Evolutionary conservation across 2,329 filamentous ascomycete genomes (phyloP).

Genomic region (Cercospora sp.): DNA sequence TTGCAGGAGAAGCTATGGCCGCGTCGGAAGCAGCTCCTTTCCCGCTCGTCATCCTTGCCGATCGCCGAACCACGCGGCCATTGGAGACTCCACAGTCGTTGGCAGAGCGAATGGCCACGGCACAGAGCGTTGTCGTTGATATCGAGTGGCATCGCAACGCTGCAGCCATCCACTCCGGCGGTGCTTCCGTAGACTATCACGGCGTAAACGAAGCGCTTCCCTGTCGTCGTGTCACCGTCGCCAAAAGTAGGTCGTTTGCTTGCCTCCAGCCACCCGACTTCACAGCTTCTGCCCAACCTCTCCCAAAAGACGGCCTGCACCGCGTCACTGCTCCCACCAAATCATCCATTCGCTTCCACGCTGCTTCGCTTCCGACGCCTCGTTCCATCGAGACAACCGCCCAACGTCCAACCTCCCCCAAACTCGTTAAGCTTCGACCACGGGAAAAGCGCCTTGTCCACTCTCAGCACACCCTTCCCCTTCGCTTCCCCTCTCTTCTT

Average conservation of each 20-base stretch:
- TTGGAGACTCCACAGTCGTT: neutral
- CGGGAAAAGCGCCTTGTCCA: neutral
- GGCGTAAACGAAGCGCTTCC: neutral
- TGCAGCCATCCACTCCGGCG: neutral
- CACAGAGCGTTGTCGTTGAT: neutral
- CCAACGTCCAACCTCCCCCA: slow-evolving; percentile 1
- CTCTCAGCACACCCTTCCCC: slow-evolving; percentile 1
- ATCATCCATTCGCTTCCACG: neutral
- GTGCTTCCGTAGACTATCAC: neutral
- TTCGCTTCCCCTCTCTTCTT: slow-evolving; percentile 2
- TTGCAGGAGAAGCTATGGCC: neutral
- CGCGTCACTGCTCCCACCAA: neutral
- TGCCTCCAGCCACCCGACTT: slow-evolving; percentile 1
- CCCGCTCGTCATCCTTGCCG: neutral
- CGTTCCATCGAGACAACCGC: neutral
- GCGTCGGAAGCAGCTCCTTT: neutral
- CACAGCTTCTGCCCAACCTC: neutral
- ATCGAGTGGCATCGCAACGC: neutral
- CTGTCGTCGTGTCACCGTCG: neutral
- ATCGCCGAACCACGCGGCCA: neutral
- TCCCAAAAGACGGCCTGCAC: neutral
- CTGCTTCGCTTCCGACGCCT: neutral
- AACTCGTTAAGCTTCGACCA: neutral
- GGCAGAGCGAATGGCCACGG: neutral
- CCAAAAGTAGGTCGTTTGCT: neutral